Percentiles rank a stretch among this genome's conserved stretches.
These are phyloP conservation scores for Aspergillus viridinutans DNA, from an alignment of 2,329 filamentous ascomycete species.

Conservation along the genomic window DNA sequence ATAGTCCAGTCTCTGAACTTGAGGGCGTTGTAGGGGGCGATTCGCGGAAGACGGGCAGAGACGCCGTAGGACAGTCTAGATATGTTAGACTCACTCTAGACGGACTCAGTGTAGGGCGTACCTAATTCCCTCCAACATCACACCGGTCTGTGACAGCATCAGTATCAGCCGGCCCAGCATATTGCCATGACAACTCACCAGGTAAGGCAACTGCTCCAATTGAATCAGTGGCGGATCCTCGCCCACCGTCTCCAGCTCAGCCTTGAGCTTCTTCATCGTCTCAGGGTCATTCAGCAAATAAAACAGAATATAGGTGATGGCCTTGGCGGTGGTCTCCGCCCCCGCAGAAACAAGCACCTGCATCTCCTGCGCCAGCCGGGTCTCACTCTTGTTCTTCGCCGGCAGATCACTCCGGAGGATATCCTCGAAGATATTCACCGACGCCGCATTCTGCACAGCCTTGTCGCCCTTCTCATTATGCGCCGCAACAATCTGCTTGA, in stretches of 20 bases:
- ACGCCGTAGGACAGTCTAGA: conserved; percentile 25
- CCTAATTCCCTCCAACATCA: conserved; percentile 28
- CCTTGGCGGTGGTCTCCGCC: conserved; percentile 29
- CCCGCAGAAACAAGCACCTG: conserved; percentile 28
- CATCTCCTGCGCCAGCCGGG: conserved; percentile 29
- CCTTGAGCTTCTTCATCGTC: conserved; percentile 15
- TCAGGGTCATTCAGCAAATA: conserved; percentile 17
- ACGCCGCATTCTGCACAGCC: background rate
- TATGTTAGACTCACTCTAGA: background rate
- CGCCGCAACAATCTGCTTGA: conserved; percentile 8
- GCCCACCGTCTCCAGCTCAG: conserved; percentile 14
- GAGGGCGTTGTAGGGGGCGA: conserved; percentile 24
- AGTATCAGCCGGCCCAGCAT: background rate
- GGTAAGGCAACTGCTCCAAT: conserved; percentile 26
- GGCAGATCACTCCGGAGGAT: conserved; percentile 25
- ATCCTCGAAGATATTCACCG: conserved; percentile 29
- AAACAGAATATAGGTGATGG: conserved; percentile 17
- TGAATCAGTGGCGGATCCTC: conserved; percentile 17
- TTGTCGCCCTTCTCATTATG: conserved; percentile 4
- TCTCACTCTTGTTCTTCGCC: conserved; percentile 31
- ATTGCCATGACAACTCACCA: conserved; percentile 16
- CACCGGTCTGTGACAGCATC: conserved; percentile 17
- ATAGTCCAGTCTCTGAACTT: conserved; percentile 30
- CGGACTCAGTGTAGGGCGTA: conserved; percentile 1
- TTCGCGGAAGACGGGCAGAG: conserved; percentile 26